Evolutionary conservation across 1,139 yeast species (phyloP).

Genomic region (Nakaseomyces nivariensis): DNA sequence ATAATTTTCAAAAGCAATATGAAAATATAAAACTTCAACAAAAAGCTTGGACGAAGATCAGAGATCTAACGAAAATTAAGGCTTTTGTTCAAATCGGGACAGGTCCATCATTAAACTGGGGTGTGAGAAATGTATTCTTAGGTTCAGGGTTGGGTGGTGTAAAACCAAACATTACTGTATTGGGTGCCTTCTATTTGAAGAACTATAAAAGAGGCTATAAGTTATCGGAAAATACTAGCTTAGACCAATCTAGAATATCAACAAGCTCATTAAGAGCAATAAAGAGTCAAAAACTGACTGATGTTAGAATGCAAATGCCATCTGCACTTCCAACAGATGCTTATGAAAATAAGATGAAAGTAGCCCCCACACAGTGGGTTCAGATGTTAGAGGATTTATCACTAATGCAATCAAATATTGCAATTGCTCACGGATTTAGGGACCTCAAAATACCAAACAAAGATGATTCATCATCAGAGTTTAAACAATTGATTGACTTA

Average conservation of each 20-base stretch:
- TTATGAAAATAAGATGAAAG: conserved; percentile 61
- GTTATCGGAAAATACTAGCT: background rate
- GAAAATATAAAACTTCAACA: conserved; percentile 63
- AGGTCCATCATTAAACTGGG: conserved; percentile 87
- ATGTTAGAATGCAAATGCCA: conserved; percentile 13
- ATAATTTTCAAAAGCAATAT: conserved; percentile 48
- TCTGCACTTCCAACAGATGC: conserved; percentile 64
- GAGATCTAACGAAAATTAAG: conserved; percentile 69
- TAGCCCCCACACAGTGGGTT: conserved; percentile 65
- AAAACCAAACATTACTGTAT: conserved; percentile 89
- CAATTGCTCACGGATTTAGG: conserved; percentile 82
- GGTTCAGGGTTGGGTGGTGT: conserved; percentile 96
- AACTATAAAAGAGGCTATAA: conserved; percentile 11
- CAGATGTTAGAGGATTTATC: conserved; percentile 82
- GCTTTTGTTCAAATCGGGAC: conserved; percentile 90
- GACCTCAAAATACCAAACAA: conserved; percentile 45
- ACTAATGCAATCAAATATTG: conserved; percentile 89
- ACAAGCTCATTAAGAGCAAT: conserved; percentile 4
- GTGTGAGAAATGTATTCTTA: conserved; percentile 81
- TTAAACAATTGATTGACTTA: conserved; percentile 60
- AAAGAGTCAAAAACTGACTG: conserved; percentile 4
- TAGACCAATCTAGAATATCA: conserved; percentile 2
- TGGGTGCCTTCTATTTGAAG: conserved; percentile 64
- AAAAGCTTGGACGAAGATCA: conserved; percentile 70
- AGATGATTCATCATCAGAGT: conserved; percentile 16